Base-by-base conservation (phyloP, 371 early-diverging fungal genomes). In the Batkoa obscura region DNA sequence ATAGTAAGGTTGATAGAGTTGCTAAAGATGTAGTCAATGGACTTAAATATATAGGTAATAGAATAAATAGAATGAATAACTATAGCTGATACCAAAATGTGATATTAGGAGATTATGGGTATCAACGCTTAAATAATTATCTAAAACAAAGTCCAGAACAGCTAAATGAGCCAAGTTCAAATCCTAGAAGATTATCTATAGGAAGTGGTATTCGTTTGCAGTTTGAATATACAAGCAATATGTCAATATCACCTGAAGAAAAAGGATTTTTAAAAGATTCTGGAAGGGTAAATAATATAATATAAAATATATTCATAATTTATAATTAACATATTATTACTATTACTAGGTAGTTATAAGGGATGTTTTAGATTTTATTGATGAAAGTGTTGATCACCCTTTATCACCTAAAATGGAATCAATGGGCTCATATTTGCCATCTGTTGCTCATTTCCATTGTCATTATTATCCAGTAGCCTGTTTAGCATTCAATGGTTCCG, bases 1-100 rank as follows among this genome's bases (percentile, higher is more conserved):
- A 8, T 9, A 43, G 15, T 33, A 55, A 41, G 33, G 52, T 55
- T 15, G 58, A 59, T 43, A 46, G 74, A 31, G 77, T 80, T 32
- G 81, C 81, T 3, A 79, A 79, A 51, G 83, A 80, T 60, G 78
- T 83, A 31, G 73, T 78, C 54, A 76, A 78, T 56, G 81, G 83
- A n/a, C 73, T 83, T 57, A 83, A 75, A 43, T 64, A 75, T 36
- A 59, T 83, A 12, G 72, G 83, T 66, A 75, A 69, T 52, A 59
- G 42, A 2, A 3, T n/a, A 6, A 23, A 15, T 41, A 45, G 17
- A 9, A 10, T 38, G 35, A 15, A n/a, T 10, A 13, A 9, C 39
- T 53, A 36, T 5, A 35, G 39, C 35, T 38, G n/a, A 34, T 35
- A n/a, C n/a, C n/a, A n/a, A n/a, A n/a, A n/a, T n/a, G n/a, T n/a